Base-by-base conservation (phyloP, 1,284 basidiomycete species). In the Amylostereum areolatum region DNA sequence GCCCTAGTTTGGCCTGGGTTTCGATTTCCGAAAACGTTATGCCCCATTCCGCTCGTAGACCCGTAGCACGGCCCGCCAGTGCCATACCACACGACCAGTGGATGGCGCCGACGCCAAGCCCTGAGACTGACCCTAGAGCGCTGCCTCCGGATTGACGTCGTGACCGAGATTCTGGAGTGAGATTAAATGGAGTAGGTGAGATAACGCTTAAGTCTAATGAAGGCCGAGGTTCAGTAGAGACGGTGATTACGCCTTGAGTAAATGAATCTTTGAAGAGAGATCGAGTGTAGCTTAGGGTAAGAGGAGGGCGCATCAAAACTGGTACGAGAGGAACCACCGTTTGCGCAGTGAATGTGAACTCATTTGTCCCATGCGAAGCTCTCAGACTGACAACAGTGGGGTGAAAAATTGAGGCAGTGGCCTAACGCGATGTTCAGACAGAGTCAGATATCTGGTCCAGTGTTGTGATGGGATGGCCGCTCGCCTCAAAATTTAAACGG, bases 401-500 rank as follows among this genome's bases (percentile, higher is more conserved):
- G 28, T 53, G 49, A 36, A 67, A 58, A n/a, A 67, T 54, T 44
- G 55, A 56, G 28, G 61, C 56, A 9, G 62, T 62, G 10, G 61
- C 63, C 66, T 66, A 43, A 35, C 39, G 34, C 35, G 30, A n/a
- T n/a, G n/a, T n/a, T n/a, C n/a, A n/a, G n/a, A n/a, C n/a, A n/a
- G n/a, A n/a, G 29, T 43, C 29, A 45, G 45, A 36, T 18, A 36
- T 51, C 43, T 30, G 29, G 31, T 43, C 6, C 47, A 31, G 12
- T 41, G 29, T 41, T 40, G n/a, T n/a, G n/a, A 53, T 43, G 36
- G 3, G 24, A 33, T n/a, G 18, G 25, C 25, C 12, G 48, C 67
- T 29, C 10, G 71, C 71, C 61, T 71, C 65, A 39, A 73, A 61
- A 40, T 59, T 58, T 27, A 78, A 60, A 9, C 69, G 65, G 2